Conservation (phyloP, 106 monocot genomes). For the Platanthera guangdongensis region DNA sequence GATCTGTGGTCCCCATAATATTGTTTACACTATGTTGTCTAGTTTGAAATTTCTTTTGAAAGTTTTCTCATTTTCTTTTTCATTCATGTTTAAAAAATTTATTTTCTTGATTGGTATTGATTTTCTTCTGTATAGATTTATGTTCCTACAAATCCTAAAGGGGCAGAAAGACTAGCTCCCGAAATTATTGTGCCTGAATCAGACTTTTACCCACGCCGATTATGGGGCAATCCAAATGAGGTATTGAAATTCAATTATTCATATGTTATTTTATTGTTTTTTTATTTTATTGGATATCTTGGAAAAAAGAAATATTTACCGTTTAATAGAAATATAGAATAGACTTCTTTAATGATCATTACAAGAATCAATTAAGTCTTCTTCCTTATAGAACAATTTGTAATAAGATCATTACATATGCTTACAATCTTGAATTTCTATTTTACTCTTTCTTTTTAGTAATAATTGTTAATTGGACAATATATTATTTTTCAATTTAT, state of each 20-base stretch:
- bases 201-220: constrained; percentile 28
- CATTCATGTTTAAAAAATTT: neutral
- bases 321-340: neutral
- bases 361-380: neutral
- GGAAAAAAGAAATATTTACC: neutral
- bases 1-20: neutral
- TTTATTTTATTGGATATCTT: neutral
- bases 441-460: neutral
- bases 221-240: constrained; percentile 30
- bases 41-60: neutral
- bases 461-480: neutral
- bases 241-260: constrained; percentile 6
- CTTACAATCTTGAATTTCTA: neutral
- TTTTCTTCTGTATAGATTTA: constrained; percentile 21
- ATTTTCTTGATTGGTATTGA: neutral
- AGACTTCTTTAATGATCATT: neutral
- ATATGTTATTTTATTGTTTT: neutral
- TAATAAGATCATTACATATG: neutral
- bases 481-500: neutral
- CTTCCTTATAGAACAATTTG: neutral
- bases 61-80: neutral
- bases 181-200: constrained; percentile 41
- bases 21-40: neutral
- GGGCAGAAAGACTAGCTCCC: constrained; percentile 42
- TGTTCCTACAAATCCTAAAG: constrained; percentile 47